Percentiles rank a stretch among this genome's conserved stretches.
phyloP scores from a whole-genome alignment of 768 basidiomycete species.

The Mycena sanguinolenta region DNA sequence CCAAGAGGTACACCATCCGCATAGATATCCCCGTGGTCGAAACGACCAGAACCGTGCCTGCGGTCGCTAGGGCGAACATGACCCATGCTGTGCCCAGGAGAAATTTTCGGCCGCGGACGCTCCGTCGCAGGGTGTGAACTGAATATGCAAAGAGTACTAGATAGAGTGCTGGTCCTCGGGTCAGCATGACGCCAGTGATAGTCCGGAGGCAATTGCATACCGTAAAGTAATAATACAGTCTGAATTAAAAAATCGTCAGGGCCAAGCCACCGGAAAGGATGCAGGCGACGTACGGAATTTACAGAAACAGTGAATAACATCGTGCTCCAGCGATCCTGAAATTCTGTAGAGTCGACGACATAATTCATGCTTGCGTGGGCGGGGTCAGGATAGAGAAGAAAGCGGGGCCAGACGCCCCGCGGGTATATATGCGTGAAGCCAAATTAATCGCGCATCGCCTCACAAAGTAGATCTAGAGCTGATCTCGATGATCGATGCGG shows the following conservation, averaged over 20 bases:
- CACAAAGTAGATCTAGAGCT: no score
- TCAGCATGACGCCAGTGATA: not conserved
- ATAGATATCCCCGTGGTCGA: slow-evolving; percentile 11
- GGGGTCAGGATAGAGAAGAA: not conserved
- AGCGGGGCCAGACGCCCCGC: no score
- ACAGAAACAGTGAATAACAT: slow-evolving; percentile 22
- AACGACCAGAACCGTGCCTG: not conserved
- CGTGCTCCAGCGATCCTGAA: slow-evolving; percentile 14
- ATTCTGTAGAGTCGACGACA: slow-evolving; percentile 25
- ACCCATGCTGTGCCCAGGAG: slow-evolving; percentile 3
- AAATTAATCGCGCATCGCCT: not conserved
- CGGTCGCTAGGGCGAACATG: slow-evolving; percentile 14
- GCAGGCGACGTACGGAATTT: slow-evolving; percentile 10
- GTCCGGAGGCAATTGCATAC: not conserved
- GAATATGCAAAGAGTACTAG: slow-evolving; percentile 19
- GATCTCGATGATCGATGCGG: no score
- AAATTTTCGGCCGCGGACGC: not conserved
- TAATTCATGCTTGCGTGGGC: slow-evolving; percentile 19
- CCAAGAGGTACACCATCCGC: slow-evolving; percentile 13
- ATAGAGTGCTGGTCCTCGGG: slow-evolving; percentile 11
- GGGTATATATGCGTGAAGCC: not conserved
- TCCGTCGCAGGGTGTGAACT: slow-evolving; percentile 6
- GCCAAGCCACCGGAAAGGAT: not conserved
- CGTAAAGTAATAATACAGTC: slow-evolving; percentile 21
- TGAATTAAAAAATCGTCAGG: not conserved